Base-by-base conservation (phyloP, 805 yeast species). In the Priceomyces carsonii region DNA sequence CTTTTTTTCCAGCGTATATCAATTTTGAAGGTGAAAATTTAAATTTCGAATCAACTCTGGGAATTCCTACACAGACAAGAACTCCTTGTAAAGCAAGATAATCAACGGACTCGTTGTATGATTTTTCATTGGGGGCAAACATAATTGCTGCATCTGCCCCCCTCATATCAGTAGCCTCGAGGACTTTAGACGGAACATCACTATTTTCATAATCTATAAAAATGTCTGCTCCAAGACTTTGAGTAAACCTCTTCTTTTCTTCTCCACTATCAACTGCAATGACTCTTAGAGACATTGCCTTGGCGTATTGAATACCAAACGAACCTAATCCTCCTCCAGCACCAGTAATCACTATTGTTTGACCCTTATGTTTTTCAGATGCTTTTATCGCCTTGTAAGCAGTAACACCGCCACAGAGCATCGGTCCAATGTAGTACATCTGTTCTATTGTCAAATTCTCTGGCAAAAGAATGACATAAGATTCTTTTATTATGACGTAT, bases 321-420 rank as follows among this genome's bases (percentile, higher is more conserved):
- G 86, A 72, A 40, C 90, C 89, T 51, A 83, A 75, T 44, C 88
- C 89, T 58, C 89, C 87, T 52, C 82, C 86, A 36, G 87, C 88
- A 62, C 90, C 90, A 40, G 85, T 76, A 50, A 82, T 66, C 48
- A 84, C 82, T 41, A 82, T 81, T 85, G 85, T 82, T 51, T 82
- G 73, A 49, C 88, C 89, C 40, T 87, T 77, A 40, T 47, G 57
- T 54, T 81, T 68, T 37, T 75, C 76, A 38, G 93, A 85, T 26
- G 85, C 82, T 73, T 85, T 85, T 58, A 86, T 71, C 29, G 95
- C 95, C 73, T 85, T 86, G 80, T 86, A 86, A 39, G 84, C 95
- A 24, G 95, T 86, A 61, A 86, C 80, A 64, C 95, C 95, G 25
- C 95, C 95, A 70, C 95, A 86, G 55, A 87, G 75, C 55, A 86